Conservation (phyloP, 164 flowering plant species). For the Hamamelis virginiana region DNA sequence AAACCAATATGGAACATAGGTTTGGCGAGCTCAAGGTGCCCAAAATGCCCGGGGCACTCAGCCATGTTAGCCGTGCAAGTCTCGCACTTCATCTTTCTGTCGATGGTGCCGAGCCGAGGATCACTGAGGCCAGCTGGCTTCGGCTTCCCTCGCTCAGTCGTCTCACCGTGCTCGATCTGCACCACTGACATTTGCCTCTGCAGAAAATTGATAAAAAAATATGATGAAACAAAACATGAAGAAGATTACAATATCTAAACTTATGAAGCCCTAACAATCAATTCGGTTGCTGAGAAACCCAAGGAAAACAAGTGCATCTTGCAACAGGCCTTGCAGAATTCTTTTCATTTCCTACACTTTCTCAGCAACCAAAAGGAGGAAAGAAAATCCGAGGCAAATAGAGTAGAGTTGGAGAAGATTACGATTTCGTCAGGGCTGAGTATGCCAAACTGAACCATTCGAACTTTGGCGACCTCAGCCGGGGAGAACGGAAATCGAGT, state of each 20-base stretch:
- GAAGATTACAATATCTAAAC: constrained; percentile 1
- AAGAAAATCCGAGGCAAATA: neutral
- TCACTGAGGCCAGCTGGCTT: constrained; percentile 86
- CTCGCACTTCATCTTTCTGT: constrained; percentile 93
- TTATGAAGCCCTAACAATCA: neutral
- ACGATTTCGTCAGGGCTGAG: constrained; percentile 83
- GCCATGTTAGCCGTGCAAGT: constrained; percentile 98
- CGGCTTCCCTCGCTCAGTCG: constrained; percentile 95
- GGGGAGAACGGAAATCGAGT: constrained; percentile 69
- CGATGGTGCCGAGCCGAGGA: constrained; percentile 87
- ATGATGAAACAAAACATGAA: constrained; percentile 7
- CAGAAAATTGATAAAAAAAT: constrained; percentile 12
- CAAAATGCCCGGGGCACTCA: constrained; percentile 98
- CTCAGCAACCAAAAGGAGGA: constrained; percentile 9
- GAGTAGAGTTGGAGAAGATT: constrained; percentile 15
- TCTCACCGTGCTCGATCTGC: constrained; percentile 90
- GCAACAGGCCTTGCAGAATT: neutral
- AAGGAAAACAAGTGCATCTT: neutral
- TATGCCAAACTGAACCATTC: constrained; percentile 74
- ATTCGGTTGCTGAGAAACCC: neutral
- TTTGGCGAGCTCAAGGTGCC: constrained; percentile 96
- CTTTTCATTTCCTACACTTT: neutral
- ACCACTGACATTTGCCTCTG: constrained; percentile 99
- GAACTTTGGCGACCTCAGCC: constrained; percentile 80
- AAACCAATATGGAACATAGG: constrained; percentile 98